Base-by-base conservation (phyloP, 169 alveolate species). In the Cryptosporidium canis region DNA sequence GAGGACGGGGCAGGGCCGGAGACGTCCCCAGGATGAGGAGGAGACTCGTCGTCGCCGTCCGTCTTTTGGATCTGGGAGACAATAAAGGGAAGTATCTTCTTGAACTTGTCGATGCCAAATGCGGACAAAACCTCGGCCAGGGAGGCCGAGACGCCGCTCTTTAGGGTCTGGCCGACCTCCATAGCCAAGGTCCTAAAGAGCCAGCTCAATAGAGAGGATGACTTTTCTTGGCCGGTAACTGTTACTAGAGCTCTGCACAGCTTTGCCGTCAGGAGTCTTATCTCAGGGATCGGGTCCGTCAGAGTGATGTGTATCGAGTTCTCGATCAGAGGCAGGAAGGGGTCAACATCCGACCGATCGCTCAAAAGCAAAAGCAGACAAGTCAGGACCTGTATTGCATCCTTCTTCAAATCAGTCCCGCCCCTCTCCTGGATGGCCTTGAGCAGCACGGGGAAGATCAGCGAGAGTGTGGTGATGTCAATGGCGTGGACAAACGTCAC, bases 211-310 rank as follows among this genome's bases (percentile, higher is more conserved):
- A 77, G 27, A 56, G 87, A 61, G 16, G 70, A 58, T 18, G 64
- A 27, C 33, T 77, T 77, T 39, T 77, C 87, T 44, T 77, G 77
- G 9, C 87, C 87, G 31, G 61, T 61, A 27, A 61, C 64, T 8
- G 35, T 56, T 61, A 61, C 87, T 27, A 77, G 33, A 7, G 72
- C 56, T 27, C 77, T 61, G 12, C 87, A 77, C 4, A 77, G 18
- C 27, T 77, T 77, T 44, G 87, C 87, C 29, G 87, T 77, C 21
- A 77, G 44, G 9, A 77, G 21, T 43, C 87, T 55, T 24, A 77
- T 37, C 45, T 77, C 87, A 21, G 87, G 87, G 55, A 77, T 77
- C n/a, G 87, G 87, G 29, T 77, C 87, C 9, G 77, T 58, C 16
- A 77, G 33, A 11, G 72, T 39, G 6, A n/a, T 39, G 21, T 77